Evolutionary conservation across 768 basidiomycete genomes (phyloP).

Genomic region (Erythrobasidium yunnanense): DNA sequence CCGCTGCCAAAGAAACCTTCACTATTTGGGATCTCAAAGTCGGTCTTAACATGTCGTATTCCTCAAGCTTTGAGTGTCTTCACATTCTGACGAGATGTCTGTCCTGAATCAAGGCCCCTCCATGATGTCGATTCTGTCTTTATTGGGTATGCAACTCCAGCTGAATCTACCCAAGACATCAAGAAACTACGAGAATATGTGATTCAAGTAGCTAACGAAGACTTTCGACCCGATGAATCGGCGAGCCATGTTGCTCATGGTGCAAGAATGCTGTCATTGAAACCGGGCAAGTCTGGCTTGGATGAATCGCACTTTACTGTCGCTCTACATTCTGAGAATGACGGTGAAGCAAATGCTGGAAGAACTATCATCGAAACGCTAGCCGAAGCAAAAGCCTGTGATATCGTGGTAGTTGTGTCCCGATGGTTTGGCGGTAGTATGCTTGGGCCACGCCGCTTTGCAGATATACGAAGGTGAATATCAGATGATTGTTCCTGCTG

Average conservation of each 20-base stretch:
- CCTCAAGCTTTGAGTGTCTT: too few relatives aligned
- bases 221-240: not conserved
- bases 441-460: slow-evolving; percentile 20
- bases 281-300: slow-evolving; percentile 10
- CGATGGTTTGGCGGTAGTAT: slow-evolving; percentile 25
- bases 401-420: not conserved
- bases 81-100: too few relatives aligned
- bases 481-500: too few relatives aligned
- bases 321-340: not conserved
- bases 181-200: slow-evolving; percentile 16
- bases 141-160: not conserved
- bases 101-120: not conserved
- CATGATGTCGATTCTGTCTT: slow-evolving; percentile 14
- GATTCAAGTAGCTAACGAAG: not conserved
- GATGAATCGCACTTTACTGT: slow-evolving; percentile 14
- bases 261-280: slow-evolving; percentile 2
- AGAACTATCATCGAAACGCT: slow-evolving; percentile 16
- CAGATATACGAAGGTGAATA: slow-evolving; percentile 13
- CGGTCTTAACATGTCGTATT: not conserved
- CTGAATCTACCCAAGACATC: slow-evolving; percentile 5
- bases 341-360: slow-evolving; percentile 4
- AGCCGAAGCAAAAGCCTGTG: not conserved
- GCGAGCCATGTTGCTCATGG: slow-evolving; percentile 9
- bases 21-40: slow-evolving; percentile 2
- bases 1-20: slow-evolving; percentile 7